phyloP scores from a whole-genome alignment of 208 protist species.

The Hexamita inflata region DNA sequence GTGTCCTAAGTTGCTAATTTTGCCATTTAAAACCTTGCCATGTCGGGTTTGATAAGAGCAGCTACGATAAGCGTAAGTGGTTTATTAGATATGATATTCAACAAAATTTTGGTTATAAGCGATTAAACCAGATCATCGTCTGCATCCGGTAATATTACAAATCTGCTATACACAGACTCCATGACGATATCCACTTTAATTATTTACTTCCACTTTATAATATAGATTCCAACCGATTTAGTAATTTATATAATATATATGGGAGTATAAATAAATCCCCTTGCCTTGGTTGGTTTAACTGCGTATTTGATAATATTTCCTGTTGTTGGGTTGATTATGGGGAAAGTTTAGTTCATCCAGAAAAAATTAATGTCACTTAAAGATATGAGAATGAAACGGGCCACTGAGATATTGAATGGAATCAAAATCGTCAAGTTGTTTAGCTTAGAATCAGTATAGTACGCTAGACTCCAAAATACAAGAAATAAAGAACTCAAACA shows the following conservation, averaged over 20 bases:
- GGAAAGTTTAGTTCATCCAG: neutral
- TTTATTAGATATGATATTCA: neutral
- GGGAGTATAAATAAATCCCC: constrained; percentile 37
- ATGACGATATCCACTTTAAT: constrained; percentile 29
- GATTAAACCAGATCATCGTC: neutral
- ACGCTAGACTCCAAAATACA: constrained; percentile 27
- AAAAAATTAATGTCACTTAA: constrained; percentile 11
- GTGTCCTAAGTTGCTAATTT: neutral
- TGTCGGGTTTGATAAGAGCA: neutral
- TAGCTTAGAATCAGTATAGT: constrained; percentile 48
- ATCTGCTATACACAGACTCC: constrained; percentile 47
- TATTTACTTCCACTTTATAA: constrained; percentile 35
- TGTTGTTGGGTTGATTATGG: constrained; percentile 34
- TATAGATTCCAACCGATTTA: constrained; percentile 46
- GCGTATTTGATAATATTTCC: constrained; percentile 48
- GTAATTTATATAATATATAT: constrained; percentile 42
- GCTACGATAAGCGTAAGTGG: neutral
- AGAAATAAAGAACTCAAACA: constrained; percentile 6
- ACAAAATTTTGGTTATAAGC: neutral
- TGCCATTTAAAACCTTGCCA: neutral
- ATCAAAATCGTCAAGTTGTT: constrained; percentile 54
- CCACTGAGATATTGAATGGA: constrained; percentile 47
- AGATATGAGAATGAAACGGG: constrained; percentile 48
- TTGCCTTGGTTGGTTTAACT: constrained; percentile 42
- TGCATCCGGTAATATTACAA: constrained; percentile 50